Base-by-base conservation (phyloP, 2,329 filamentous ascomycete species). In the Cladophialophora psammophila region DNA sequence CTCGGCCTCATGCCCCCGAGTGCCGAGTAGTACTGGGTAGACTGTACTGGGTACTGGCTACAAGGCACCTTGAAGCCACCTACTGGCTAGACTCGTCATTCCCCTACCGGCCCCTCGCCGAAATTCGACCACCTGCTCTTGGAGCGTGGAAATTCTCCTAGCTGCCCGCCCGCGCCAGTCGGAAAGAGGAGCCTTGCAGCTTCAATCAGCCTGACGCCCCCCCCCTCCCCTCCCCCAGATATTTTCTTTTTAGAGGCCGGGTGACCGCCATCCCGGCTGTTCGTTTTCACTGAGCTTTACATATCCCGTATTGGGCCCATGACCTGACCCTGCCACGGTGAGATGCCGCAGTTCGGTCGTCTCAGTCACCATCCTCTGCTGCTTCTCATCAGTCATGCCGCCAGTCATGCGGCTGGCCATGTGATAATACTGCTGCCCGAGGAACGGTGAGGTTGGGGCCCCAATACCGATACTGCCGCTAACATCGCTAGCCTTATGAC, bases 381-480 rank as follows among this genome's bases (percentile, higher is more conserved):
- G 36, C 50, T 60, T 60, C 36, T 60, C 63, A 42, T 54, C 42
- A 15, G 15, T 26, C 31, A 61, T 40, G 15, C 34, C 20, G 45
- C 20, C 12, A 8, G 59, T 9, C 8, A 34, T 31, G 48, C 55
- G n/a, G 55, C 55, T 13, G 8, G 34, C 55, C 55, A 58, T 42
- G 55, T 58, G 55, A 58, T 35, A 26, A 38, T 60, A 18, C 15
- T 52, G 56, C 40, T 36, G 54, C 20, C 35, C 32, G 32, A 54
- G 18, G 12, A 60, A 60, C 36, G 57, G 56, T 32, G 63, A 60
- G 36, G 48, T 55, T 60, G 48, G n/a, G 50, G 40, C 34, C 13
- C 45, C 62, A 31, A n/a, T 18, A 53, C 34, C 42, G 12, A 8
- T 35, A 12, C 32, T 38, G 35, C 53, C 53, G 53, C 53, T 35